These are phyloP conservation scores for Ramalina intermedia DNA, from an alignment of 495 filamentous ascomycete species.

Conservation along the genomic window DNA sequence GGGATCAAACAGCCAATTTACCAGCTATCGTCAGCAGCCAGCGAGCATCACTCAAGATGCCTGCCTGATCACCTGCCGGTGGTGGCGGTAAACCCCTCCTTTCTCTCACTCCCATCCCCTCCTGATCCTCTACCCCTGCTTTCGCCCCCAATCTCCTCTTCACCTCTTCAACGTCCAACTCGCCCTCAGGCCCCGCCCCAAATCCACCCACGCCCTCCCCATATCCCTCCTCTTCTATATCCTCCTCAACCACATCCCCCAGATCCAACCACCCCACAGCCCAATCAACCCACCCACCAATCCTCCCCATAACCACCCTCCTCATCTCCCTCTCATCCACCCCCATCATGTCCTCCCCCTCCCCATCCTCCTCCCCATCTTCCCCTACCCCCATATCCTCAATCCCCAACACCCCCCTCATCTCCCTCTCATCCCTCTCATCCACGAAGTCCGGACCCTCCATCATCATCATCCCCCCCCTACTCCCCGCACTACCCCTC, in stretches of 20 bases:
- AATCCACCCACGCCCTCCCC: background rate
- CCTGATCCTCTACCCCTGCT: background rate
- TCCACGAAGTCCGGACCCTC: conserved; percentile 11
- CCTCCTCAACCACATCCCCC: conserved; percentile 3
- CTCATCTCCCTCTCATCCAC: conserved; percentile 15
- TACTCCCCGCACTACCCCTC: background rate
- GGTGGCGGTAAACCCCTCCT: background rate
- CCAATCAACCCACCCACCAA: conserved; percentile 15
- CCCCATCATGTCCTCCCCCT: background rate
- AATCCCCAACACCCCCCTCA: background rate
- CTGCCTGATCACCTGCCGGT: conserved; percentile 2
- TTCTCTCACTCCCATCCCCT: background rate
- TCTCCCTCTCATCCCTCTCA: conserved; percentile 3
- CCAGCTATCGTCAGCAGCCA: conserved; percentile 9
- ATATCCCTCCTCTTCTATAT: background rate
- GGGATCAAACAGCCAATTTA: background rate
- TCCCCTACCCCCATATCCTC: conserved; percentile 11
- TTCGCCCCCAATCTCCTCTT: background rate
- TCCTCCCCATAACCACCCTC: conserved; percentile 11
- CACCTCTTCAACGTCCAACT: conserved; percentile 1
- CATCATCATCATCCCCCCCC: background rate
- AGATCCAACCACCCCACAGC: conserved; percentile 14
- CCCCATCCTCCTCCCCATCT: conserved; percentile 1
- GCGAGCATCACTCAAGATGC: conserved; percentile 7
- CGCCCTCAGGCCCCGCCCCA: background rate